These are phyloP conservation scores for Populus davidiana DNA, from an alignment of 345 rosid species.

Conservation along the genomic window DNA sequence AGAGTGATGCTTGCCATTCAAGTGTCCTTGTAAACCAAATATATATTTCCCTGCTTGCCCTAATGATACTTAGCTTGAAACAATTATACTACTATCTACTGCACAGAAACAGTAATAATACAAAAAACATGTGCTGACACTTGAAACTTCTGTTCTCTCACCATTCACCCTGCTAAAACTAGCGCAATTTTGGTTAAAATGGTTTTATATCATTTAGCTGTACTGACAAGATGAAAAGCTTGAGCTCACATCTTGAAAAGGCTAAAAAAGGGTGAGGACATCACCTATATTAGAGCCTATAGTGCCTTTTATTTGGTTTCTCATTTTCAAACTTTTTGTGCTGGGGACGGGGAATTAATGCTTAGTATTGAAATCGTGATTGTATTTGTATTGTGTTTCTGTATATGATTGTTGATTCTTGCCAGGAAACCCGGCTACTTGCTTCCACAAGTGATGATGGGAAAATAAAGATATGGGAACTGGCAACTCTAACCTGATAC, in stretches of 20 bases:
- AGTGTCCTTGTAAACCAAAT: not conserved
- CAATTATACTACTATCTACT: not conserved
- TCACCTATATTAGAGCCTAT: too few species aligned
- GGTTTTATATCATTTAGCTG: too few species aligned
- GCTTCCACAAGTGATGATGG: constrained; percentile 90
- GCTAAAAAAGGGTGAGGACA: too few species aligned
- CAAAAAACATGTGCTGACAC: not conserved
- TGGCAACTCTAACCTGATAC: constrained; percentile 36
- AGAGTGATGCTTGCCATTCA: not conserved
- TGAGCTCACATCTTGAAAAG: too few species aligned
- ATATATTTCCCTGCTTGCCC: not conserved
- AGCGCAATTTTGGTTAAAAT: too few species aligned
- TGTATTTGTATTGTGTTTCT: not conserved
- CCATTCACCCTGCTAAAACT: not conserved
- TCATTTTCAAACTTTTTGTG: not conserved
- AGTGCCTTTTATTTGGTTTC: not conserved
- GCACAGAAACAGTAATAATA: too few species aligned
- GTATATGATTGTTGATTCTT: not conserved
- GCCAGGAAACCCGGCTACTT: constrained; percentile 54
- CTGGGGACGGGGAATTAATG: not conserved
- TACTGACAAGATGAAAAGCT: too few species aligned
- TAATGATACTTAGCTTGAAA: not conserved
- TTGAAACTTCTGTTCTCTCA: not conserved
- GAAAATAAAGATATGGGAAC: constrained; percentile 69
- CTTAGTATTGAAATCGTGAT: not conserved